These are phyloP conservation scores for Furcasterigmium sp. DNA, from an alignment of 2,329 filamentous ascomycete genomes.

Conservation along the genomic window DNA sequence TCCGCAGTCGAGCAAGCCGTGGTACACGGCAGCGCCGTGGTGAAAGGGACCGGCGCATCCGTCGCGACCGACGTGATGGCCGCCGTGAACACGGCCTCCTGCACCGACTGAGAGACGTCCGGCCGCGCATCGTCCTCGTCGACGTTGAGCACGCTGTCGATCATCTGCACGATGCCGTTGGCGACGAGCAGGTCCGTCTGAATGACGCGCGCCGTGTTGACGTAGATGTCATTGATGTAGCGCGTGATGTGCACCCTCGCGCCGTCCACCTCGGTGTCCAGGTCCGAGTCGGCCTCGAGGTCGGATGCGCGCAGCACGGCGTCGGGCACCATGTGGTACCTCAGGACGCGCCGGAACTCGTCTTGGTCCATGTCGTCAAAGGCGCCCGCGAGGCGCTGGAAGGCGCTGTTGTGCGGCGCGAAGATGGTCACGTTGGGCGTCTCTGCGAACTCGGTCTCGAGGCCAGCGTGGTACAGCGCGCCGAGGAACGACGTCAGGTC, in stretches of 20 bases:
- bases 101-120: slow-evolving; percentile 21
- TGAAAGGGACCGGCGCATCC: slow-evolving; percentile 33
- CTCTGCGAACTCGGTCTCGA: slow-evolving; percentile 10
- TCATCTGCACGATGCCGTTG: slow-evolving; percentile 54
- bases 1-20: slow-evolving; percentile 19
- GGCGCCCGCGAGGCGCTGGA: slow-evolving; percentile 7
- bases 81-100: slow-evolving; percentile 23
- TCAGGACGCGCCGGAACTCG: slow-evolving; percentile 8
- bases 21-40: slow-evolving; percentile 36
- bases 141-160: slow-evolving; percentile 45
- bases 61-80: not conserved
- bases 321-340: slow-evolving; percentile 9
- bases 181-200: slow-evolving; percentile 48
- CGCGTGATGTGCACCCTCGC: slow-evolving; percentile 6
- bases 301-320: slow-evolving; percentile 5
- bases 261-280: slow-evolving; percentile 4
- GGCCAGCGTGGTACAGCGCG: slow-evolving; percentile 9
- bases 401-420: slow-evolving; percentile 9
- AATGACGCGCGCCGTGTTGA: slow-evolving; percentile 47
- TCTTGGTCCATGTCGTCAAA: slow-evolving; percentile 5
- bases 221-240: slow-evolving; percentile 35
- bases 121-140: slow-evolving; percentile 17
- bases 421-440: slow-evolving; percentile 9
- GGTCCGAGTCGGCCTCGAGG: slow-evolving; percentile 2
- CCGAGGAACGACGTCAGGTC: slow-evolving; percentile 11